Evolutionary conservation across 768 basidiomycete species (phyloP).

Genomic region (Ramaria sp.): DNA sequence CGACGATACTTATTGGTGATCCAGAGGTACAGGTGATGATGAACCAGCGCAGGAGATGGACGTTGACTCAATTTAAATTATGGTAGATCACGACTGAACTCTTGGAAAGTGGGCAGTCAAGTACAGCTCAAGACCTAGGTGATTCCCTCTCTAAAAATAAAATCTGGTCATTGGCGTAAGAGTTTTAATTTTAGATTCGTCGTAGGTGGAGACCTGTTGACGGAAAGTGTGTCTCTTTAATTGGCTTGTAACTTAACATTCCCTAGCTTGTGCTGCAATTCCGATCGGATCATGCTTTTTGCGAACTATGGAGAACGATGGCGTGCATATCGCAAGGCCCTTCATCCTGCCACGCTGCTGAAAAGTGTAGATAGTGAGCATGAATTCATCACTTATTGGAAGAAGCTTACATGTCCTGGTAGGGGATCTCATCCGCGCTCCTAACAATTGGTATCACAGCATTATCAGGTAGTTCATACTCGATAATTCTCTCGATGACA

Average conservation of each 20-base stretch:
- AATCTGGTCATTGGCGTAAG: no score
- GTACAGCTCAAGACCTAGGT: constrained; percentile 15
- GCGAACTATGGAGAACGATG: constrained; percentile 12
- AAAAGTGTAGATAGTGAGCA: constrained; percentile 12
- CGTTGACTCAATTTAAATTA: no score
- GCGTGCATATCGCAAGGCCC: constrained; percentile 11
- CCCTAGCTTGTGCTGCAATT: not conserved
- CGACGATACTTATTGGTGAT: constrained; percentile 12
- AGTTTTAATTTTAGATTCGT: constrained; percentile 6
- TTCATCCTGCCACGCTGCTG: constrained; percentile 11
- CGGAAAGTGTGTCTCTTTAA: constrained; percentile 10
- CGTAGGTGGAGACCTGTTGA: constrained; percentile 14
- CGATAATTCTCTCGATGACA: not conserved
- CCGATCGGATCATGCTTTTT: constrained; percentile 10
- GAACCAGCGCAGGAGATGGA: no score
- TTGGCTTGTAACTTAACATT: not conserved
- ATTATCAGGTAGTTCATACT: constrained; percentile 2
- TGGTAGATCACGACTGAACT: constrained; percentile 9
- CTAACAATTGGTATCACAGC: constrained; percentile 6
- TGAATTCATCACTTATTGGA: not conserved
- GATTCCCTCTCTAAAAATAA: no score
- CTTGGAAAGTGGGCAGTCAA: constrained; percentile 14
- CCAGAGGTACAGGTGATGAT: constrained; percentile 1
- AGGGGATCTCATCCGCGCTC: constrained; percentile 5
- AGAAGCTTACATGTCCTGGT: no score